These are phyloP conservation scores for Aspergillus aculeatus DNA, from an alignment of 2,329 filamentous ascomycete genomes.

Conservation along the genomic window DNA sequence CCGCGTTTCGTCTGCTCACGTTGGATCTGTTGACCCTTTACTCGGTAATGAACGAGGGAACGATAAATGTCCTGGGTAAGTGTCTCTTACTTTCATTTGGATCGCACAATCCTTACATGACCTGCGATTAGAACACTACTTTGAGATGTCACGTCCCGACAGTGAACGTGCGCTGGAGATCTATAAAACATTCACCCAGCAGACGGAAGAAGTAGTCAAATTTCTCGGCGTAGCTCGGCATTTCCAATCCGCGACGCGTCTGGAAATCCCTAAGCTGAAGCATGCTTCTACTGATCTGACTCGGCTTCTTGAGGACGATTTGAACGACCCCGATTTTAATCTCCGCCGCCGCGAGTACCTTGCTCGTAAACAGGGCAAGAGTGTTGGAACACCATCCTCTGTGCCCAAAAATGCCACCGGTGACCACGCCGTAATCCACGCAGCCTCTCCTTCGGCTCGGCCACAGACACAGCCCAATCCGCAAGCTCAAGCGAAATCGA, in stretches of 20 bases:
- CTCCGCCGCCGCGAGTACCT: conserved; percentile 88
- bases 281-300: conserved; percentile 92
- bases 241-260: conserved; percentile 85
- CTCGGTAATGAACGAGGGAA: conserved; percentile 92
- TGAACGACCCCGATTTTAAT: conserved; percentile 93
- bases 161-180: conserved; percentile 88
- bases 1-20: conserved; percentile 86
- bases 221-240: conserved; percentile 84
- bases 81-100: conserved; percentile 2
- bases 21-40: conserved; percentile 87
- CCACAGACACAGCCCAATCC: conserved; percentile 31
- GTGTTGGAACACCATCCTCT: conserved; percentile 40
- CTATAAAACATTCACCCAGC: conserved; percentile 86
- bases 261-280: conserved; percentile 95
- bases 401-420: conserved; percentile 17
- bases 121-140: conserved; percentile 73
- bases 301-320: conserved; percentile 86
- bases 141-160: conserved; percentile 94
- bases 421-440: conserved; percentile 28
- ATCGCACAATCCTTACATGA: conserved; percentile 12
- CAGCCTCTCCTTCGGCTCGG: conserved; percentile 23
- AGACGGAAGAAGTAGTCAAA: conserved; percentile 89
- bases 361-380: conserved; percentile 76
- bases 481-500: conserved; percentile 51
- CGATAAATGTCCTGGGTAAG: conserved; percentile 92